Evolutionary conservation across 257 asterid genomes (phyloP), one percentile per base, ranked within the genome.

Genomic region (Solanum sejunctum): DNA sequence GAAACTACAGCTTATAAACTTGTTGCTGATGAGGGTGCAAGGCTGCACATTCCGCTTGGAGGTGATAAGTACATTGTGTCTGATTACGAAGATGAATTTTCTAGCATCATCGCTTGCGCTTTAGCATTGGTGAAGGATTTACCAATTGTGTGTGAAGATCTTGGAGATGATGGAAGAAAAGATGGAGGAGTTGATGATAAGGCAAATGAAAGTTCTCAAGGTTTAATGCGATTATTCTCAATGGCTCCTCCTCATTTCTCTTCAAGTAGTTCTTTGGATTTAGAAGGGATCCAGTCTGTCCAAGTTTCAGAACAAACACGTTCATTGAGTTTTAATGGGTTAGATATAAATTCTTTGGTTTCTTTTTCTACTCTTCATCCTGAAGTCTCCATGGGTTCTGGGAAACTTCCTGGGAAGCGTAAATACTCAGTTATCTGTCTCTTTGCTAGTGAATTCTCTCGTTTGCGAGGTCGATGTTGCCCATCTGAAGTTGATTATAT

Each of bases 361-460:
- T 93, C 94, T 36, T 86, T 89, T 54, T 95, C 93, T 69, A 92
- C 92, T 85, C 82, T 86, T 89, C 98, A 94, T 84, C 96, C 94
- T 23, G 93, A 92, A 85, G 94, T 96, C 86, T 91, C 98, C 49
- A 89, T 96, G 97, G 98, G 99, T 20, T 55, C 84, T 21, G 94
- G 94, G 47, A 96, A 93, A 89, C 28, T 86, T 84, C 89, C 90
- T 5, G 96, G 96, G 52, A 91, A 91, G 80, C 93, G 92, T 36
- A 96, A 93, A 86, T 96, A 94, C 87, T 91, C 98, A 36, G 98
- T 96, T n/a, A 88, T 91, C 2, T 93, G 99, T 89, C 83, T 90
- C 54, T 93, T 88, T 72, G 92, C 95, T 45, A 91, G 85, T 82
- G 85, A 89, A 86, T 96, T 96, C 82, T 91, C 93, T 57, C 91